Base-by-base conservation (phyloP, 129 eudicot genomes). In the Centaurea solstitialis region DNA sequence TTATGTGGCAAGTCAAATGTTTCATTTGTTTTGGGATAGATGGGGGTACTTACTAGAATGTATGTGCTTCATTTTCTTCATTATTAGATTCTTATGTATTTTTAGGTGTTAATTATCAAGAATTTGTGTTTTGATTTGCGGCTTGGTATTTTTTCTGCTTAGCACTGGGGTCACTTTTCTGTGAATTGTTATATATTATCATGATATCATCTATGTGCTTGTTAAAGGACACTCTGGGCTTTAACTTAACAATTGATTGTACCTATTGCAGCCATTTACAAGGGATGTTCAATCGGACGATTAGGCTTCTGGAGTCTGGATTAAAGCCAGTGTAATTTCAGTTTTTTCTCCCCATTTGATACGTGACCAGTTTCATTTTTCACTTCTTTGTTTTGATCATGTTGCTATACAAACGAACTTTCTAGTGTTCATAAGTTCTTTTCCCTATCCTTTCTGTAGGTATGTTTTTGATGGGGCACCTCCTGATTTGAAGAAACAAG, bases 381-480 rank as follows among this genome's bases (percentile, higher is more conserved):
- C 41, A n/a, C 26, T 20, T 82, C 13, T 72, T 40, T n/a, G n/a
- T 50, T 38, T 10, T 17, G 22, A 12, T 50, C 20, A 50, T 15
- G 62, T 50, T 50, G 8, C 21, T 50, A 17, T 50, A 50, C 7
- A 30, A 40, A 50, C 57, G 11, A 76, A 59, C 53, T 33, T 78
- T 37, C 9, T 74, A 5, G 68, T 38, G 18, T 78, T 79, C 59
- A 30, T 18, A 68, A 65, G 7, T 62, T 28, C 33, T 75, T 23
- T 39, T 13, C 57, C 4, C 2, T 74, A 65, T 21, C 64, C 20
- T 80, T 76, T 87, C 50, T 79, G 4, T 15, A 94, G 97, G 8
- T 94, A 94, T 80, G 99, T 94, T 23, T 94, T 94, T 79, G 97
- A 94, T 78, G 99, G 99, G 50, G 79, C 90, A 79, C 99, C 99